phyloP scores from a whole-genome alignment of 768 basidiomycete genomes.

The Rossbeevera mucosa region DNA sequence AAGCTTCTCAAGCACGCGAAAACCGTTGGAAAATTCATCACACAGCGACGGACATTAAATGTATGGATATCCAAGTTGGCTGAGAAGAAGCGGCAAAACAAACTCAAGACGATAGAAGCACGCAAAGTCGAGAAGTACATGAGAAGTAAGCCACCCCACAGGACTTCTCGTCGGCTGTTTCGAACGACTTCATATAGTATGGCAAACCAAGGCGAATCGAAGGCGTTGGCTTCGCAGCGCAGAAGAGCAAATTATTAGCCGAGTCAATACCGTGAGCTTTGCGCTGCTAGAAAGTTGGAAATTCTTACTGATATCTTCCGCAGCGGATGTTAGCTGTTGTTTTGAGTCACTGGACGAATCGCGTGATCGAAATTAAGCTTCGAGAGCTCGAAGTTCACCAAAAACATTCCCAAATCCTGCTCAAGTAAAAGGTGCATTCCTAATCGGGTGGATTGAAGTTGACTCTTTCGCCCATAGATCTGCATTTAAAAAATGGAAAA shows the following conservation, averaged over 20 bases:
- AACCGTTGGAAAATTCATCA: slow-evolving; percentile 48
- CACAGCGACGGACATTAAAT: slow-evolving; percentile 44
- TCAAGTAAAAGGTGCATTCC: slow-evolving; percentile 31
- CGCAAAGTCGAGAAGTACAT: slow-evolving; percentile 27
- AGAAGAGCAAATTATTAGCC: slow-evolving; percentile 40
- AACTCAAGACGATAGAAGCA: slow-evolving; percentile 41
- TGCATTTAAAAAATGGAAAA: slow-evolving; percentile 69
- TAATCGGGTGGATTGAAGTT: slow-evolving; percentile 12
- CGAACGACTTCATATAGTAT: slow-evolving; percentile 35
- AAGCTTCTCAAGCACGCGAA: slow-evolving; percentile 52
- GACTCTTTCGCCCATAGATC: slow-evolving; percentile 34
- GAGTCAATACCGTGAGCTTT: slow-evolving; percentile 37
- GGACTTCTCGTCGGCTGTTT: slow-evolving; percentile 1
- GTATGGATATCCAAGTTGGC: slow-evolving; percentile 45
- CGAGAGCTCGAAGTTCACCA: slow-evolving; percentile 64
- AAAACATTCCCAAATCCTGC: slow-evolving; percentile 35
- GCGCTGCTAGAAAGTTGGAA: not conserved
- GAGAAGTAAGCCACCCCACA: slow-evolving; percentile 31
- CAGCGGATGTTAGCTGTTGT: slow-evolving; percentile 51
- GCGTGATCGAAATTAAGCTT: slow-evolving; percentile 68
- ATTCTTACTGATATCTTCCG: slow-evolving; percentile 2
- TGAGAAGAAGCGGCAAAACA: slow-evolving; percentile 41
- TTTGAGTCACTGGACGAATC: slow-evolving; percentile 63
- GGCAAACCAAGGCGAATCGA: slow-evolving; percentile 39
- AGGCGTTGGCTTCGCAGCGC: slow-evolving; percentile 39